Base-by-base conservation (phyloP, 306 rosid genomes). In the Castanospermum australe region DNA sequence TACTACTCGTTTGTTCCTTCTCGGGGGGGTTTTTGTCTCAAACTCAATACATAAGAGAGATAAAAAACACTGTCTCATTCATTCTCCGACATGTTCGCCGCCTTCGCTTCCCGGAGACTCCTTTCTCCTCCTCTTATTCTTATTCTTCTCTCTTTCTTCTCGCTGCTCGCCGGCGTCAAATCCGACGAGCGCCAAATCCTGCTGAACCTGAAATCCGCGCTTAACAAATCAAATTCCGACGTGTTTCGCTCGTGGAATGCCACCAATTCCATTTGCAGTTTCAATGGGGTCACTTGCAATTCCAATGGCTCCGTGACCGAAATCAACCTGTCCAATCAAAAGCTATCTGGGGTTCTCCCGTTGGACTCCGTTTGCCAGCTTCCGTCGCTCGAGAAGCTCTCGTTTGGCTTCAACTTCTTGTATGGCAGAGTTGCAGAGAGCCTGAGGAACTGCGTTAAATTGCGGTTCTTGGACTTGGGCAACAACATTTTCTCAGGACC, bases 381-480 rank as follows among this genome's bases (percentile, higher is more conserved):
- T 8, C 30, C 45, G 2, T 84, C 92, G 0, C 84, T 95, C 7
- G 75, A 87, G 5, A 95, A 79, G 71, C 94, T 95, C 4, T 83
- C 86, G 0, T 17, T 95, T 15, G 91, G 98, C 8, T 88, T 74
- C 86, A 95, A 95, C 64, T 39, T 18, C 4, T 50, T 95, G 47
- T 10, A 61, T 5, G 97, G 96, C 0, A 33, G 39, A 8, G 65
- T 90, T 20, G 52, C 71, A 1, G 79, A 81, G 76, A 88, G 77
- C 18, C 61, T 95, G 80, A 91, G 74, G 25, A 90, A 90, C 75
- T 95, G 99, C 48, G 71, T 78, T 1, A 89, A 59, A 0, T 64
- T 95, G 81, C 59, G 54, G 22, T 91, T 85, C 62, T 39, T 95
- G 69, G 99, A 95, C 36, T 80, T 95, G 77, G 97, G 94, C 2